These are phyloP conservation scores for Sugiyamaella lignohabitans DNA, from an alignment of 805 yeast species.

Conservation along the genomic window DNA sequence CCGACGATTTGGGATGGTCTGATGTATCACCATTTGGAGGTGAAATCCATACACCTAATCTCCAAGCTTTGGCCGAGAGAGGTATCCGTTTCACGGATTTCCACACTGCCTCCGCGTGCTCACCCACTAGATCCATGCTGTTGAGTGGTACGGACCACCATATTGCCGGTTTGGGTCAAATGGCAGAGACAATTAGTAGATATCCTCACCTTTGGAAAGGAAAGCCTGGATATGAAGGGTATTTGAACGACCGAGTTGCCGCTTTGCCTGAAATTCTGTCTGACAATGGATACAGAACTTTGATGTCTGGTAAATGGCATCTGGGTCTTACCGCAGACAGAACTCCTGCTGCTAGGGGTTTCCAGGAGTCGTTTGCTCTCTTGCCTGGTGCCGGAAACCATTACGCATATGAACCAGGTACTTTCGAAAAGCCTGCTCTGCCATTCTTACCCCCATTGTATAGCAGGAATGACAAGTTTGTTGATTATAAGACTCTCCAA, in stretches of 20 bases:
- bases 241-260: conserved; percentile 45
- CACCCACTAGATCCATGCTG: conserved; percentile 58
- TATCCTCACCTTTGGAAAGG: conserved; percentile 37
- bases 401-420: conserved; percentile 38
- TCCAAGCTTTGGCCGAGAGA: conserved; percentile 37
- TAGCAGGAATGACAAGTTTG: conserved; percentile 34
- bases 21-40: conserved; percentile 46
- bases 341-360: conserved; percentile 46
- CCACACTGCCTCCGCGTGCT: conserved; percentile 59
- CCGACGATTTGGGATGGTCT: conserved; percentile 58
- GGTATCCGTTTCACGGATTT: conserved; percentile 52
- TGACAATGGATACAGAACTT: conserved; percentile 45
- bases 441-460: conserved; percentile 36
- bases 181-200: conserved; percentile 41
- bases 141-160: conserved; percentile 58
- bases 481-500: conserved; percentile 36
- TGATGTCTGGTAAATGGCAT: conserved; percentile 58
- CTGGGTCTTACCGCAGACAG: conserved; percentile 43
- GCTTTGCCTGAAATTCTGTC: conserved; percentile 46
- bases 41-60: conserved; percentile 51
- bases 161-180: conserved; percentile 53
- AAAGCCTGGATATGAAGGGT: conserved; percentile 53
- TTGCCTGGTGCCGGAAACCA: conserved; percentile 56
- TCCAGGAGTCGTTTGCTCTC: conserved; percentile 43
- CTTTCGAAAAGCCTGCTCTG: conserved; percentile 20